Conservation (phyloP, 495 filamentous ascomycete species). For the Lasiosphaeria hispida region DNA sequence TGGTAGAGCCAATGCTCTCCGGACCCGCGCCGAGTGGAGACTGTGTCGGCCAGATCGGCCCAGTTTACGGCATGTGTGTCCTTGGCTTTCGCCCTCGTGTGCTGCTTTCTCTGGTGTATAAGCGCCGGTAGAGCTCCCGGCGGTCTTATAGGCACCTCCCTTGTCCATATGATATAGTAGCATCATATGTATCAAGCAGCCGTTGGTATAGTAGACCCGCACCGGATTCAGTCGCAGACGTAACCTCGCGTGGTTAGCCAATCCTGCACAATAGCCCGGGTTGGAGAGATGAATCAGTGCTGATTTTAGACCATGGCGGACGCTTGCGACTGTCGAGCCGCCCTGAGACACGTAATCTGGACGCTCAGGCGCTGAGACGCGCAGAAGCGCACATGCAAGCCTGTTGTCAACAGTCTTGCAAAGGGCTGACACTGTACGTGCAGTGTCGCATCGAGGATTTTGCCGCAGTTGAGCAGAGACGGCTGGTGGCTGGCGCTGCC, state of each 20-base stretch:
- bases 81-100: neutral
- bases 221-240: constrained; percentile 4
- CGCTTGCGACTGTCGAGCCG: constrained; percentile 6
- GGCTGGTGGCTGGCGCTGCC: constrained; percentile 12
- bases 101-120: neutral
- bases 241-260: constrained; percentile 13
- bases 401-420: constrained; percentile 1
- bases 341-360: constrained; percentile 10
- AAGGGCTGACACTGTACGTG: constrained; percentile 6
- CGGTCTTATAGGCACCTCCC: neutral
- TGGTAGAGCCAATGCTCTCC: neutral
- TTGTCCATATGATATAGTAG: neutral
- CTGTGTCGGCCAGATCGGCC: neutral
- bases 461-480: constrained; percentile 17
- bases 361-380: constrained; percentile 1
- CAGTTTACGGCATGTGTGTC: neutral
- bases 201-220: neutral
- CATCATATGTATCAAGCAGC: neutral
- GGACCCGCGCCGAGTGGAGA: constrained; percentile 1
- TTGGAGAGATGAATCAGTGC: neutral
- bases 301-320: neutral
- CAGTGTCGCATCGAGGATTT: constrained; percentile 28
- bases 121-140: constrained; percentile 1
- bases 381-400: constrained; percentile 3
- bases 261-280: constrained; percentile 3